Evolutionary conservation across 345 rosid species (phyloP).

Genomic region (Euclidium syriacum): DNA sequence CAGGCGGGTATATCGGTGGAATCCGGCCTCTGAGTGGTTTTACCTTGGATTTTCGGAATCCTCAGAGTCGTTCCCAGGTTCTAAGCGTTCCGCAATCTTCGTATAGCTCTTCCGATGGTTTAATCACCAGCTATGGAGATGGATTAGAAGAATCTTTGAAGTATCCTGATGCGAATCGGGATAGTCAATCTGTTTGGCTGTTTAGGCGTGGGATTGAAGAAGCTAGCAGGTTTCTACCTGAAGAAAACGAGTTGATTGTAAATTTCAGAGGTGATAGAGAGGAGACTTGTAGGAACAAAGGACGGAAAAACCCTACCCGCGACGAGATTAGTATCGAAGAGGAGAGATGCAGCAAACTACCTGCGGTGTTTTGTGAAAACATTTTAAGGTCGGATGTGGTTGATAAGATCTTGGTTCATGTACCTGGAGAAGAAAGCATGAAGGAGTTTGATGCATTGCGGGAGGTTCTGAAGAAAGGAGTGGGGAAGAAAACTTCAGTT

Average conservation of each 20-base stretch:
- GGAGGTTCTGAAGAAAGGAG: slow-evolving; percentile 48
- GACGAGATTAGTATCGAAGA: slow-evolving; percentile 49
- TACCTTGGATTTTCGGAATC: slow-evolving; percentile 24
- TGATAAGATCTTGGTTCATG: slow-evolving; percentile 62
- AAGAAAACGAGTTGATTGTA: slow-evolving; percentile 34
- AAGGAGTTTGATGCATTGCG: slow-evolving; percentile 46
- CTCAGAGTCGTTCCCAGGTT: slow-evolving; percentile 26
- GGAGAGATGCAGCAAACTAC: slow-evolving; percentile 67
- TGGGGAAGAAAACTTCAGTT: slow-evolving; percentile 33
- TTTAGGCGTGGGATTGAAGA: slow-evolving; percentile 77
- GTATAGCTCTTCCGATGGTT: slow-evolving; percentile 43
- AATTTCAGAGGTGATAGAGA: slow-evolving; percentile 38
- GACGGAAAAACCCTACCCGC: slow-evolving; percentile 46
- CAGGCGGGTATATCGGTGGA: slow-evolving; percentile 23
- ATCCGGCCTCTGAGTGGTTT: slow-evolving; percentile 29
- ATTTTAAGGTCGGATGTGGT: slow-evolving; percentile 54
- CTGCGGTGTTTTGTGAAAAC: slow-evolving; percentile 58
- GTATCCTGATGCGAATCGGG: slow-evolving; percentile 38
- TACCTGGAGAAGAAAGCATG: slow-evolving; percentile 26
- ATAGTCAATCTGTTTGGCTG: slow-evolving; percentile 59
- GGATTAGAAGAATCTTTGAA: slow-evolving; percentile 49
- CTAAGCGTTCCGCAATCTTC: slow-evolving; percentile 42
- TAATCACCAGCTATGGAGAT: slow-evolving; percentile 32
- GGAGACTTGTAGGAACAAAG: slow-evolving; percentile 29
- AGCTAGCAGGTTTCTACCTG: slow-evolving; percentile 63